These are phyloP conservation scores for Coemansia sp. DNA, from an alignment of 192 early-diverging fungal genomes.

Conservation along the genomic window DNA sequence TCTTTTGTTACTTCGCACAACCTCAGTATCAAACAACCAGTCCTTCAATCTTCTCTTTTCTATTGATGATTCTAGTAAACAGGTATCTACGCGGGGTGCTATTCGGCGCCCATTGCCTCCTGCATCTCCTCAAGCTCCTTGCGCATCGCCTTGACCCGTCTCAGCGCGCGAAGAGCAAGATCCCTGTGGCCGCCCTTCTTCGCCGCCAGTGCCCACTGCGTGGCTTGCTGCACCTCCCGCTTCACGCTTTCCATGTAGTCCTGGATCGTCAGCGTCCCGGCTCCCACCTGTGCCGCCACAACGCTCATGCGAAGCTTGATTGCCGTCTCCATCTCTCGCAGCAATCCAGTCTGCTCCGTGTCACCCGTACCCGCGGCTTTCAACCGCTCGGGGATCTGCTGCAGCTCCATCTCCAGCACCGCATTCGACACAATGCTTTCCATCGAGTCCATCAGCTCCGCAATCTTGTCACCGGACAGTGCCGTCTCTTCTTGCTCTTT, in stretches of 20 bases:
- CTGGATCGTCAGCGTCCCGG: slow-evolving; percentile 36
- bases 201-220: slow-evolving; percentile 43
- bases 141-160: slow-evolving; percentile 49
- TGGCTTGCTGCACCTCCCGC: slow-evolving; percentile 21
- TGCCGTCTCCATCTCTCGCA: slow-evolving; percentile 35
- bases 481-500: neutral
- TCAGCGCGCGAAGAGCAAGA: slow-evolving; percentile 41
- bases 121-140: slow-evolving; percentile 44
- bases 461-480: slow-evolving; percentile 23
- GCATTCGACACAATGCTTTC: slow-evolving; percentile 44
- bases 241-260: slow-evolving; percentile 39
- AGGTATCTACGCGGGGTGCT: neutral
- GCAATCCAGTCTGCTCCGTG: slow-evolving; percentile 9
- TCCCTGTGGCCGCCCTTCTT: slow-evolving; percentile 35
- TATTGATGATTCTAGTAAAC: neutral
- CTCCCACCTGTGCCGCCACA: slow-evolving; percentile 44
- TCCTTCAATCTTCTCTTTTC: neutral
- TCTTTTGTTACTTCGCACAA: neutral
- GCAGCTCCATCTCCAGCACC: slow-evolving; percentile 44
- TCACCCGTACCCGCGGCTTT: neutral
- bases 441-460: slow-evolving; percentile 27
- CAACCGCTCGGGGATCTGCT: slow-evolving; percentile 36
- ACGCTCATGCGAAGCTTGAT: slow-evolving; percentile 51
- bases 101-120: slow-evolving; percentile 32
- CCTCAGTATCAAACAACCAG: neutral